Percentiles rank a stretch among this genome's conserved stretches.
Conservation (phyloP, 2,329 filamentous ascomycete genomes). For the Paraconiothyrium brasiliense region DNA sequence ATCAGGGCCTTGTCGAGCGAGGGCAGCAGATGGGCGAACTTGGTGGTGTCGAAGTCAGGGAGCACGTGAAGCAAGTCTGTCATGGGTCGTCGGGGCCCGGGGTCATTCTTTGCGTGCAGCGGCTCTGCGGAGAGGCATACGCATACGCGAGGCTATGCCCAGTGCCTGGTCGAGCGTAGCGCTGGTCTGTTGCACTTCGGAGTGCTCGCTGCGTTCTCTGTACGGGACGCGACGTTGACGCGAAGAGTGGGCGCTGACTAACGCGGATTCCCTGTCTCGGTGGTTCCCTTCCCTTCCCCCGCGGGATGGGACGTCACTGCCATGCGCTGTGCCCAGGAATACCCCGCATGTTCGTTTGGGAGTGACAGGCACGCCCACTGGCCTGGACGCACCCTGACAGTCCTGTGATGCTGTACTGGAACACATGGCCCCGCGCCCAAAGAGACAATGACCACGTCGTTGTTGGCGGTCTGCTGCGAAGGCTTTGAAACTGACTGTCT, state of each 20-base stretch:
- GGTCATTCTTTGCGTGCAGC: constrained; percentile 39
- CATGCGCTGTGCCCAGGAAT: constrained; percentile 8
- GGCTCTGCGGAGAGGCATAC: constrained; percentile 45
- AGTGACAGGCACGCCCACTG: background rate
- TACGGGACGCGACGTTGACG: background rate
- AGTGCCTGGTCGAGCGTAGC: constrained; percentile 11
- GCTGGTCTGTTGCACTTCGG: background rate
- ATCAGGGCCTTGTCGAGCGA: constrained; percentile 81
- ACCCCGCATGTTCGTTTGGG: constrained; percentile 29
- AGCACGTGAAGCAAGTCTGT: constrained; percentile 86
- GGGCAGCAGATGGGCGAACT: constrained; percentile 78
- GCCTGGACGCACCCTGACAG: too few species aligned
- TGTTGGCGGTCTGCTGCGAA: background rate
- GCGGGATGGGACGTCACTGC: constrained; percentile 28
- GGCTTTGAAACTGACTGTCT: background rate
- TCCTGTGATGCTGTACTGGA: background rate
- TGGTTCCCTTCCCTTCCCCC: constrained; percentile 29
- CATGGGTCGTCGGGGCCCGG: constrained; percentile 61
- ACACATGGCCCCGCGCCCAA: constrained; percentile 17
- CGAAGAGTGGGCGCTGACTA: constrained; percentile 5
- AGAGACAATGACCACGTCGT: constrained; percentile 27
- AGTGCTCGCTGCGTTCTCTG: too few species aligned
- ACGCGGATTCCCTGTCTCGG: background rate
- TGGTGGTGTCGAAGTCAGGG: constrained; percentile 77
- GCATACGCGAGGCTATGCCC: constrained; percentile 9